phyloP scores from a whole-genome alignment of 345 rosid genomes.

The Eutrema japonicum region DNA sequence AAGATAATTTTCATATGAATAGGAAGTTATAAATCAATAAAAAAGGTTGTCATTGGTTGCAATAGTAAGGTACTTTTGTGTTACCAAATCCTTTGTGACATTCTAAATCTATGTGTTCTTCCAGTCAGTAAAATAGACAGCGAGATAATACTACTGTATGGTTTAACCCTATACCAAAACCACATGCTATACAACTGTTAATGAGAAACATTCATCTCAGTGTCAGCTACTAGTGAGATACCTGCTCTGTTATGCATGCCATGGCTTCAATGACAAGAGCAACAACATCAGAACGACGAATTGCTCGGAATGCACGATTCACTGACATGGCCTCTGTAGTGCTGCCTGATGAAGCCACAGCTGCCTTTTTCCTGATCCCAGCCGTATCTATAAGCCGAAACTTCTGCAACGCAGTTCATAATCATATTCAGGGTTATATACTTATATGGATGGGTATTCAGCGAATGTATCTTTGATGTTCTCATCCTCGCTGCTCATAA shows the following conservation, averaged over 20 bases:
- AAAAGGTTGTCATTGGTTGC: constrained; percentile 1
- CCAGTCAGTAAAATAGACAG: background rate
- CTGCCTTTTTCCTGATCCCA: constrained; percentile 91
- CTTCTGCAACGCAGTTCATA: constrained; percentile 61
- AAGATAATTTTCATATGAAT: background rate
- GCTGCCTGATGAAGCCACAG: constrained; percentile 89
- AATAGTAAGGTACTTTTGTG: background rate
- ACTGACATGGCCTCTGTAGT: constrained; percentile 90
- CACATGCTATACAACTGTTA: background rate
- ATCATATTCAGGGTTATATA: constrained; percentile 3
- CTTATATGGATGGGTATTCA: constrained; percentile 4
- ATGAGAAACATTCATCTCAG: constrained; percentile 3
- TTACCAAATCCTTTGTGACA: background rate
- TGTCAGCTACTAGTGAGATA: constrained; percentile 38
- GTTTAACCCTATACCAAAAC: constrained; percentile 5
- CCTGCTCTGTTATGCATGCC: constrained; percentile 98
- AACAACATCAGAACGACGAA: constrained; percentile 93
- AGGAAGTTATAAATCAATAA: constrained; percentile 1
- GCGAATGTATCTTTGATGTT: background rate
- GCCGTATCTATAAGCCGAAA: constrained; percentile 94
- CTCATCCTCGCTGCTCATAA: background rate
- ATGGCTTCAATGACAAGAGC: constrained; percentile 96
- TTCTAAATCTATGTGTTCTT: constrained; percentile 3
- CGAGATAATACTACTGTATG: background rate
- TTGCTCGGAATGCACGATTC: constrained; percentile 89